These are phyloP conservation scores for Pyrenochaeta sp. DNA, from an alignment of 2,329 filamentous ascomycete genomes.

Conservation along the genomic window DNA sequence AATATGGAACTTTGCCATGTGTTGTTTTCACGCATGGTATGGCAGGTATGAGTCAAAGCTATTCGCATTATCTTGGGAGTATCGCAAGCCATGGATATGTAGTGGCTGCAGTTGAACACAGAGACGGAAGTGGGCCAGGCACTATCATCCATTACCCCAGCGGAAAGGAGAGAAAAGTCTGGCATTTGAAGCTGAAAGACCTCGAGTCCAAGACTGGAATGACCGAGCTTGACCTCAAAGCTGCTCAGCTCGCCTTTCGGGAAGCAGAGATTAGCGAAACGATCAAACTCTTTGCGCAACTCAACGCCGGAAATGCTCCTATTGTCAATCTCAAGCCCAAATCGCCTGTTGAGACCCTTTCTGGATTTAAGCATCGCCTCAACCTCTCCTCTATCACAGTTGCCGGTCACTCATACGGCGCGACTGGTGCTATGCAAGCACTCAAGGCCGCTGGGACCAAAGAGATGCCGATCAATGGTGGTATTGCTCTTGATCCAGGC, in stretches of 20 bases:
- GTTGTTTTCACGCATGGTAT: slow-evolving; percentile 59
- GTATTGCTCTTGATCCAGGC: slow-evolving; percentile 71
- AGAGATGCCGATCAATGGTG: slow-evolving; percentile 62
- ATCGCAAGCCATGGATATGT: slow-evolving; percentile 57
- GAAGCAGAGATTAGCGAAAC: slow-evolving; percentile 58
- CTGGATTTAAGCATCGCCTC: slow-evolving; percentile 63
- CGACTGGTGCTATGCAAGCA: slow-evolving; percentile 69
- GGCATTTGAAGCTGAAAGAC: slow-evolving; percentile 48
- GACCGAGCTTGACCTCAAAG: slow-evolving; percentile 49
- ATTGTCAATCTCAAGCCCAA: slow-evolving; percentile 56
- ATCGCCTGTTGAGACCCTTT: slow-evolving; percentile 56
- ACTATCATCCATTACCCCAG: slow-evolving; percentile 50
- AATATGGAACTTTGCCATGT: slow-evolving; percentile 48
- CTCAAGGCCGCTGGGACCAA: slow-evolving; percentile 60
- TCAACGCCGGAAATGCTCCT: slow-evolving; percentile 50
- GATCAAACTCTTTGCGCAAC: slow-evolving; percentile 50
- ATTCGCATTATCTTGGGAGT: slow-evolving; percentile 57
- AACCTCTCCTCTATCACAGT: slow-evolving; percentile 65
- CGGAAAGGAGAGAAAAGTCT: slow-evolving; percentile 44
- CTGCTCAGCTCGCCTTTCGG: slow-evolving; percentile 54
- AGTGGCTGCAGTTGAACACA: slow-evolving; percentile 58
- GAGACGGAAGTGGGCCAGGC: slow-evolving; percentile 57
- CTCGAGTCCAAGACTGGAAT: slow-evolving; percentile 45
- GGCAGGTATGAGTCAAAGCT: slow-evolving; percentile 56
- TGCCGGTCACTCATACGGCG: slow-evolving; percentile 72